Conservation (phyloP, 495 filamentous ascomycete species). For the Hypoxylon rickii region DNA sequence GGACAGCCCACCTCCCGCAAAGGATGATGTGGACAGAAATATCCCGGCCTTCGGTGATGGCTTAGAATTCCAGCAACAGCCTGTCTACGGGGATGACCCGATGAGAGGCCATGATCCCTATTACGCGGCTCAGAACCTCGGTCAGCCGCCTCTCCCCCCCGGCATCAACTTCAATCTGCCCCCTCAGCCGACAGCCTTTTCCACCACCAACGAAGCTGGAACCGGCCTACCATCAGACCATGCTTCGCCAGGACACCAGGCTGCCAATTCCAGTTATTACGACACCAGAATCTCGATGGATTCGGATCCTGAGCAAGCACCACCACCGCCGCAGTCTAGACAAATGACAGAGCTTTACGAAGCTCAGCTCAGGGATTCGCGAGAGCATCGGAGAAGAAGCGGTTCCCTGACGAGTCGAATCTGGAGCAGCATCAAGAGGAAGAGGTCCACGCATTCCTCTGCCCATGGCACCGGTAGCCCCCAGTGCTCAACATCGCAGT, state of each 20-base stretch:
- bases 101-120: slow-evolving; percentile 22
- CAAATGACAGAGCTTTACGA: slow-evolving; percentile 40
- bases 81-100: slow-evolving; percentile 20
- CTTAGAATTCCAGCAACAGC: slow-evolving; percentile 17
- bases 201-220: slow-evolving; percentile 14
- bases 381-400: slow-evolving; percentile 31
- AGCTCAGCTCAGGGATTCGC: slow-evolving; percentile 35
- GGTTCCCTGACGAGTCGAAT: slow-evolving; percentile 33
- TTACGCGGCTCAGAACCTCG: slow-evolving; percentile 16
- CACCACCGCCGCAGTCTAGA: slow-evolving; percentile 30
- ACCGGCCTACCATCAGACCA: slow-evolving; percentile 20
- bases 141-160: slow-evolving; percentile 27
- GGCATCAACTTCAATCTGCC: slow-evolving; percentile 34
- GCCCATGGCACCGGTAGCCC: slow-evolving; percentile 18
- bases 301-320: slow-evolving; percentile 30
- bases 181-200: slow-evolving; percentile 29
- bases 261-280: slow-evolving; percentile 42
- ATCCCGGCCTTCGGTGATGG: slow-evolving; percentile 16
- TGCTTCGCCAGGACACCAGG: slow-evolving; percentile 29
- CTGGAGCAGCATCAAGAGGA: slow-evolving; percentile 37
- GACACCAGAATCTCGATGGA: slow-evolving; percentile 41
- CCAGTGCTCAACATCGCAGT: slow-evolving; percentile 28
- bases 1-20: slow-evolving; percentile 16
- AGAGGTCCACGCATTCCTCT: slow-evolving; percentile 36
- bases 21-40: slow-evolving; percentile 26